Base-by-base conservation (phyloP, 495 filamentous ascomycete species). In the Penicillium diatomitis region DNA sequence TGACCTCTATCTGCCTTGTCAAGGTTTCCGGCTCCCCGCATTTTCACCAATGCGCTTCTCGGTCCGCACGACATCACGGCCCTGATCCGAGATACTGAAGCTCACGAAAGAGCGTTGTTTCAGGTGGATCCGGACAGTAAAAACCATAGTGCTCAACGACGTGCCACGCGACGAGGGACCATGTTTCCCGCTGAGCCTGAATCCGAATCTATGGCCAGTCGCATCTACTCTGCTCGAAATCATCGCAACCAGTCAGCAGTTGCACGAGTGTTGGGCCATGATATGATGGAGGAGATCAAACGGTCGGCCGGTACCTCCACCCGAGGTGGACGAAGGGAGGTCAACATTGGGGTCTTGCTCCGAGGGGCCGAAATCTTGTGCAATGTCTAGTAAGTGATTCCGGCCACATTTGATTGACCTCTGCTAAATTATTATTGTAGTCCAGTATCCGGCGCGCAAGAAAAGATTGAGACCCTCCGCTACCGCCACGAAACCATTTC, bases 21-120 rank as follows among this genome's bases (percentile, higher is more conserved):
- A 56, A 90, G 88, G 12, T 98, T 98, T 56, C 87, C 87, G 28
- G 79, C 79, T 9, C 87, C 92, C n/a, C 94, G 88, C 57, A 87
- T 91, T 60, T 98, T 97, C 69, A 95, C 91, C 54, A 96, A 95
- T 66, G 88, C 92, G 33, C 78, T 97, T 38, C 80, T 97, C 43
- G 82, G 83, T 48, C 79, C 80, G 48, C 86, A 87, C 58, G 92
- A 98, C 64, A 96, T 98, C 56, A 96, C 94, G 7, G 78, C 88
- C 8, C 65, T 98, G 9, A 96, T 98, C 56, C 86, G 92, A 48
- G 92, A 98, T 66, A 96, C 91, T 32, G 92, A 98, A 68, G 71
- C 82, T 11, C 92, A 98, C 70, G 92, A 98, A 68, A 85, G 91
- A 55, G 94, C 90, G 9, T 79, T 98, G 4, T 98, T 98, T 71